phyloP scores from a whole-genome alignment of 352 stramenopile species.

The Globisporangium acanthophoron region DNA sequence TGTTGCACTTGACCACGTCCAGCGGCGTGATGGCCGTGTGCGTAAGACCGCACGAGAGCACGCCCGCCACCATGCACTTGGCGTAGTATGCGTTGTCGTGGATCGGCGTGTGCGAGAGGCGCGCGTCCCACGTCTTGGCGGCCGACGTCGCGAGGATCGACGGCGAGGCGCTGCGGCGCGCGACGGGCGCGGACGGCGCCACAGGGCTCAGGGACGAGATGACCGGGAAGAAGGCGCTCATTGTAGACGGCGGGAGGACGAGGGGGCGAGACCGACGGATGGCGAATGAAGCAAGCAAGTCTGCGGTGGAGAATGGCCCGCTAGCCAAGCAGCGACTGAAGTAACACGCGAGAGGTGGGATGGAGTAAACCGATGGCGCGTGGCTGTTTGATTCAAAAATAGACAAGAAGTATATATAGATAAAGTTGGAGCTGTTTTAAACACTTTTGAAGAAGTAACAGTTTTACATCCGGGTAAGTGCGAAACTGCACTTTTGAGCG shows the following conservation, averaged over 20 bases:
- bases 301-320: slow-evolving; percentile 12
- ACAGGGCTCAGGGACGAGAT: slow-evolving; percentile 68
- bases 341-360: neutral
- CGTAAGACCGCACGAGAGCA: slow-evolving; percentile 91
- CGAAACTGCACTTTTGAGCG: too few species aligned
- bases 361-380: slow-evolving; percentile 1
- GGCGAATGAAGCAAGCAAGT: slow-evolving; percentile 41
- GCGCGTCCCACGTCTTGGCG: slow-evolving; percentile 69
- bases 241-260: slow-evolving; percentile 15
- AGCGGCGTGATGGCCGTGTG: slow-evolving; percentile 92
- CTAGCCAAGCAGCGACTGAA: slow-evolving; percentile 3
- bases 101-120: slow-evolving; percentile 68
- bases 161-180: slow-evolving; percentile 29
- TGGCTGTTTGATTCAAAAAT: neutral
- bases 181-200: slow-evolving; percentile 23
- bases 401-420: too few species aligned
- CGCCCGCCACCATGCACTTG: slow-evolving; percentile 92
- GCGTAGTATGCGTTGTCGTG: slow-evolving; percentile 91
- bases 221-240: slow-evolving; percentile 76
- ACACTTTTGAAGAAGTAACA: too few species aligned
- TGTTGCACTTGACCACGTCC: slow-evolving; percentile 95
- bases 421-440: too few species aligned
- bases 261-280: slow-evolving; percentile 50
- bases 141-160: slow-evolving; percentile 69
- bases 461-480: too few species aligned